These are phyloP conservation scores for Sequoia sempervirens DNA, from an alignment of 75 land plant genomes.

Conservation along the genomic window DNA sequence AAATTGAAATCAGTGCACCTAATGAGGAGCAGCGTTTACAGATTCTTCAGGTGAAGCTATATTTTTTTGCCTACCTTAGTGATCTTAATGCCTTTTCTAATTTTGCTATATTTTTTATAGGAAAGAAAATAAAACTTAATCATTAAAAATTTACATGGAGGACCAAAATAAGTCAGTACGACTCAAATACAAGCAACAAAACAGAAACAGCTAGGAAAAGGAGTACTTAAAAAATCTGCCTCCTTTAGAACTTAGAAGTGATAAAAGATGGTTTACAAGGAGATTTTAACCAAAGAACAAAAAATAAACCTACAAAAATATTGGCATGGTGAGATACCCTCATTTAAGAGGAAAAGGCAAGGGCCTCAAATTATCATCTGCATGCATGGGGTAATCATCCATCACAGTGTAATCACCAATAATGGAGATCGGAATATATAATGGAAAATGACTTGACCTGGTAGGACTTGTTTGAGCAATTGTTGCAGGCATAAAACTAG, in stretches of 20 bases:
- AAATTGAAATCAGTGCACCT: constrained; percentile 75
- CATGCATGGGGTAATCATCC: neutral
- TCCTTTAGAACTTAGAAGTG: too few relatives aligned
- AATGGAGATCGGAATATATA: neutral
- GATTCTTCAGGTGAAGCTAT: constrained; percentile 60
- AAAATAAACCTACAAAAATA: too few relatives aligned
- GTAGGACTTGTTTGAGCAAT: neutral
- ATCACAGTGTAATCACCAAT: neutral
- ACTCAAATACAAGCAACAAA: too few relatives aligned
- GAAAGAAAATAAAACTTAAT: neutral
- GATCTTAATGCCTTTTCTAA: neutral
- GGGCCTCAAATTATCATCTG: neutral
- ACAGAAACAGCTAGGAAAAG: too few relatives aligned
- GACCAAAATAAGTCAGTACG: too few relatives aligned
- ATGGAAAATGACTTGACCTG: neutral
- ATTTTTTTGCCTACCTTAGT: neutral
- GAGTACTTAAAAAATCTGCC: too few relatives aligned
- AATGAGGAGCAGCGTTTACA: constrained; percentile 68
- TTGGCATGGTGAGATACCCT: too few relatives aligned
- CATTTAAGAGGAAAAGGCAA: neutral
- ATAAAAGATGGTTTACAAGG: too few relatives aligned
- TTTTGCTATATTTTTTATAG: neutral
- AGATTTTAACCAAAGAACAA: too few relatives aligned
- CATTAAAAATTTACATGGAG: too few relatives aligned
- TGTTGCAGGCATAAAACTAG: neutral